These are phyloP conservation scores for Mallotus japonicus DNA, from an alignment of 441 rosid species.

Conservation along the genomic window DNA sequence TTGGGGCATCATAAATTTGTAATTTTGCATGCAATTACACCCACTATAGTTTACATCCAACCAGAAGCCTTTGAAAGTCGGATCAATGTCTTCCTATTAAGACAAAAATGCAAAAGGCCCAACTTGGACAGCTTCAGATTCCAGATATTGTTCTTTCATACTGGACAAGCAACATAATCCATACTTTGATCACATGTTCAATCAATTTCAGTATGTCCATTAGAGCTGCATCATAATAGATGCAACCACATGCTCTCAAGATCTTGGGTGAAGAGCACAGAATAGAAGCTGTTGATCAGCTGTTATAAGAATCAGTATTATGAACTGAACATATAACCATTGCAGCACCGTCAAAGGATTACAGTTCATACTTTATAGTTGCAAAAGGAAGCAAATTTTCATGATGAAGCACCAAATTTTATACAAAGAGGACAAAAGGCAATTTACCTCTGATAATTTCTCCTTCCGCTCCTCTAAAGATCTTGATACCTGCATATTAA, in stretches of 20 bases:
- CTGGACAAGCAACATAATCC: background rate
- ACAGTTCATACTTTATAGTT: too few relatives aligned
- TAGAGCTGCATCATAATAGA: background rate
- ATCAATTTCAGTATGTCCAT: background rate
- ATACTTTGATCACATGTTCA: background rate
- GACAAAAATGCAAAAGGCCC: background rate
- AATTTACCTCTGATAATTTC: conserved; percentile 58
- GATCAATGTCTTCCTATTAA: background rate
- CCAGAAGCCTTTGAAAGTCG: background rate
- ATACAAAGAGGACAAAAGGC: background rate
- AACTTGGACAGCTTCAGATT: conserved; percentile 1
- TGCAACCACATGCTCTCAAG: background rate
- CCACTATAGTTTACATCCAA: background rate
- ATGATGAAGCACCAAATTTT: too few relatives aligned
- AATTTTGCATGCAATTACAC: background rate
- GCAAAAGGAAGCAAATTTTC: too few relatives aligned
- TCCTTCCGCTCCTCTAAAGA: conserved; percentile 50
- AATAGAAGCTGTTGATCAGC: background rate
- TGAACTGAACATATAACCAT: background rate
- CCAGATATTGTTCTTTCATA: background rate
- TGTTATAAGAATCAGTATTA: background rate
- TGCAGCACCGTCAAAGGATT: too few relatives aligned
- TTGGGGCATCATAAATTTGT: too few relatives aligned
- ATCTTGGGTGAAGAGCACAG: background rate
- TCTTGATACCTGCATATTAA: conserved; percentile 49